phyloP scores from a whole-genome alignment of 140 eudicot genomes.

The Artemisia princeps region DNA sequence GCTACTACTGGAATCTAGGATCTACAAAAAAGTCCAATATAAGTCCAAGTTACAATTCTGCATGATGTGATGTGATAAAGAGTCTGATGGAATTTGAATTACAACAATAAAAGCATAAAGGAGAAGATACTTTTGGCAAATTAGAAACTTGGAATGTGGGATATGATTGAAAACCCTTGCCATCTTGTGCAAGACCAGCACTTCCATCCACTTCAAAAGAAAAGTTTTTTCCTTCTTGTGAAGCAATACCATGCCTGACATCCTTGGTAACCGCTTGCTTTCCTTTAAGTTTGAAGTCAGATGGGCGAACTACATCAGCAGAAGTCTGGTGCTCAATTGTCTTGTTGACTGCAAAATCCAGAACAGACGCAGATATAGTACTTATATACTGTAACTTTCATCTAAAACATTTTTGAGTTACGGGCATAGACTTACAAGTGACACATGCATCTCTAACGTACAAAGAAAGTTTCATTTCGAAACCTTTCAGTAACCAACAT shows the following conservation, averaged over 20 bases:
- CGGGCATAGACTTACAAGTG: no score
- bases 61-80: background rate
- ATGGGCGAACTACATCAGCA: constrained; percentile 22
- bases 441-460: no score
- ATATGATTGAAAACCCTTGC: constrained; percentile 28
- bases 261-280: constrained; percentile 25
- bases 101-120: constrained; percentile 15
- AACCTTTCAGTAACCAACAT: no score
- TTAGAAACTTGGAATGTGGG: constrained; percentile 33
- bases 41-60: background rate
- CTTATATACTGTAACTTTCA: background rate
- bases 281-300: constrained; percentile 25
- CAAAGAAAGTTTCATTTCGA: no score
- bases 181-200: constrained; percentile 15
- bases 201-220: constrained; percentile 48
- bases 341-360: constrained; percentile 31
- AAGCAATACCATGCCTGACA: constrained; percentile 21
- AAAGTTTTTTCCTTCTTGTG: constrained; percentile 43
- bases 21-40: no score
- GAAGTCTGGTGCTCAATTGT: constrained; percentile 24
- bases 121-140: constrained; percentile 30
- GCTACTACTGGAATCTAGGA: no score
- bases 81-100: constrained; percentile 5
- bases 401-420: background rate
- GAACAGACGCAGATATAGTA: constrained; percentile 15